A percentile compares a stretch with the other conserved stretches of the same genome.
Evolutionary conservation across 768 basidiomycete species (phyloP).

Genomic region (Austroboletus festivus): DNA sequence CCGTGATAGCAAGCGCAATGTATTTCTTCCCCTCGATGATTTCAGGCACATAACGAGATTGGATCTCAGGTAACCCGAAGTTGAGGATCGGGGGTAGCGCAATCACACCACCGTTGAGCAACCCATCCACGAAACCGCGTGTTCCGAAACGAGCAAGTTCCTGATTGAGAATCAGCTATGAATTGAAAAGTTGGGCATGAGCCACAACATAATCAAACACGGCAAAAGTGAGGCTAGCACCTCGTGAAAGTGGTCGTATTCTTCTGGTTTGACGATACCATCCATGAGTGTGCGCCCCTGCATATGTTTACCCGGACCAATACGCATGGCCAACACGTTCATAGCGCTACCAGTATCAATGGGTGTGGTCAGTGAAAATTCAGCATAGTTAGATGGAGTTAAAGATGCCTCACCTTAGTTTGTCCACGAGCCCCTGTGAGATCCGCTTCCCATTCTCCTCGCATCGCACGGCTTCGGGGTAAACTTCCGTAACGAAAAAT

Average conservation of each 20-base stretch:
- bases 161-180: slow-evolving; percentile 70
- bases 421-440: slow-evolving; percentile 79
- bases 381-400: not conserved
- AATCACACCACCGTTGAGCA: slow-evolving; percentile 79
- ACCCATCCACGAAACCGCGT: slow-evolving; percentile 84
- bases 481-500: slow-evolving; percentile 73
- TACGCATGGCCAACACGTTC: slow-evolving; percentile 62
- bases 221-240: slow-evolving; percentile 32
- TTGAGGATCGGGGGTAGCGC: slow-evolving; percentile 89
- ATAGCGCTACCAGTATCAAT: slow-evolving; percentile 45
- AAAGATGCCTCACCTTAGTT: slow-evolving; percentile 62
- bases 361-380: not conserved
- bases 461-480: slow-evolving; percentile 69
- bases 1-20: slow-evolving; percentile 87
- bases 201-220: not conserved
- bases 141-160: slow-evolving; percentile 84
- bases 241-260: slow-evolving; percentile 95
- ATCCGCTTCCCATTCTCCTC: slow-evolving; percentile 89
- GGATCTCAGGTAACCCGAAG: slow-evolving; percentile 74
- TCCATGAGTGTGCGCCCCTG: slow-evolving; percentile 76
- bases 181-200: not conserved
- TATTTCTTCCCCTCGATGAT: slow-evolving; percentile 77
- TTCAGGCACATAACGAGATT: slow-evolving; percentile 67
- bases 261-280: slow-evolving; percentile 77
- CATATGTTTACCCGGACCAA: slow-evolving; percentile 82